A percentile compares a stretch with the other conserved stretches of the same genome.
Conservation (phyloP, 805 yeast species). For the Huiozyma sinensis region DNA sequence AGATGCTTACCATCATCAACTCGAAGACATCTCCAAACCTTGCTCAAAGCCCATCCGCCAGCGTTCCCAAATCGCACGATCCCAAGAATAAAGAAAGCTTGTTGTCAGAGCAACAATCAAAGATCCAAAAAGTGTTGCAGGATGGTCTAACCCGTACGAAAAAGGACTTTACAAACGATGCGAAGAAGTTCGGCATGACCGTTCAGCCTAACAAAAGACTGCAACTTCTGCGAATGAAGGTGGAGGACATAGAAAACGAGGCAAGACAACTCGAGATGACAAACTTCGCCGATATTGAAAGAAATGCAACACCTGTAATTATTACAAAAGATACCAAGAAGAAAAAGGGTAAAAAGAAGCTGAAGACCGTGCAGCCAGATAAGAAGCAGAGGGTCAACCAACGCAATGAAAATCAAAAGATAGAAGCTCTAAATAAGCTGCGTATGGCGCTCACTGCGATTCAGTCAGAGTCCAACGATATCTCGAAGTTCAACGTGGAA, state of each 20-base stretch:
- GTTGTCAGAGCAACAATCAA: conserved; percentile 21
- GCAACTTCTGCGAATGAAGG: conserved; percentile 64
- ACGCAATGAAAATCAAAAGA: conserved; percentile 39
- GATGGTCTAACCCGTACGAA: conserved; percentile 29
- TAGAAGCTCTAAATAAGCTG: conserved; percentile 43
- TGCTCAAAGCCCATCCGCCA: background rate
- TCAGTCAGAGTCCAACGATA: conserved; percentile 67
- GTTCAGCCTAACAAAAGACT: conserved; percentile 68
- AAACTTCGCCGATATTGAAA: conserved; percentile 50
- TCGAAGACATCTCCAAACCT: conserved; percentile 27
- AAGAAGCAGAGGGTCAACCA: conserved; percentile 9
- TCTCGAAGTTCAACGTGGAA: conserved; percentile 51
- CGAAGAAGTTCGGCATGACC: conserved; percentile 32
- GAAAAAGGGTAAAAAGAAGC: conserved; percentile 4
- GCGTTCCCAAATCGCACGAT: background rate
- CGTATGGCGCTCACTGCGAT: conserved; percentile 48
- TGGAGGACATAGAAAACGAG: conserved; percentile 76
- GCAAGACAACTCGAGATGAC: conserved; percentile 82
- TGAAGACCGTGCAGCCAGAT: conserved; percentile 18
- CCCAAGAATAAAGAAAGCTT: conserved; percentile 4
- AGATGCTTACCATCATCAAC: conserved; percentile 54
- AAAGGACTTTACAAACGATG: conserved; percentile 32
- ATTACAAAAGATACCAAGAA: conserved; percentile 2
- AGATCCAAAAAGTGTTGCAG: conserved; percentile 24
- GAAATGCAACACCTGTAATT: conserved; percentile 12